These are phyloP conservation scores for Posidonia oceanica DNA, from an alignment of 116 monocot genomes.

Conservation along the genomic window DNA sequence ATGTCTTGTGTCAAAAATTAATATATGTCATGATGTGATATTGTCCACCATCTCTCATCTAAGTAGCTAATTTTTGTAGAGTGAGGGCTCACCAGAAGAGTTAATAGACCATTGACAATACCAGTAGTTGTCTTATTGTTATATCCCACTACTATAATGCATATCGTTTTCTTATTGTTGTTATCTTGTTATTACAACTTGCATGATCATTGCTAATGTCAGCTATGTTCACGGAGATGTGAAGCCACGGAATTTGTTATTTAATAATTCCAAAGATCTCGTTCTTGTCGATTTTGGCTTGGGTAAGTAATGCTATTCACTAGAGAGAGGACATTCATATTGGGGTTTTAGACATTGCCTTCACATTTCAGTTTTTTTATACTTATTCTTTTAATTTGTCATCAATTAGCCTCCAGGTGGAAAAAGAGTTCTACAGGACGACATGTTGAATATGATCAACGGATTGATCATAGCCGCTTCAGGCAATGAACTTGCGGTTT, in stretches of 20 bases:
- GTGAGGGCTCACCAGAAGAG: no score
- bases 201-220: background rate
- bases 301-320: slow-evolving; percentile 18
- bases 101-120: no score
- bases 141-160: no score
- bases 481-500: slow-evolving; percentile 19
- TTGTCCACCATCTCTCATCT: no score
- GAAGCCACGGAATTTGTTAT: slow-evolving; percentile 80
- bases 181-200: background rate
- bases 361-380: background rate
- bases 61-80: no score
- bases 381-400: background rate
- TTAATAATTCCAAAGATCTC: slow-evolving; percentile 69
- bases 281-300: slow-evolving; percentile 83
- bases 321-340: no score
- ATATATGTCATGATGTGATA: no score
- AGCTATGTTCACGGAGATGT: slow-evolving; percentile 96
- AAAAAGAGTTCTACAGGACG: slow-evolving; percentile 48
- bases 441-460: slow-evolving; percentile 60
- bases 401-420: slow-evolving; percentile 61
- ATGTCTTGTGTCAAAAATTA: no score
- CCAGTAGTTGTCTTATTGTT: no score
- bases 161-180: background rate
- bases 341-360: background rate
- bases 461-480: slow-evolving; percentile 44